Conservation (phyloP, 2,329 filamentous ascomycete species). For the Clarireedia hainanense region DNA sequence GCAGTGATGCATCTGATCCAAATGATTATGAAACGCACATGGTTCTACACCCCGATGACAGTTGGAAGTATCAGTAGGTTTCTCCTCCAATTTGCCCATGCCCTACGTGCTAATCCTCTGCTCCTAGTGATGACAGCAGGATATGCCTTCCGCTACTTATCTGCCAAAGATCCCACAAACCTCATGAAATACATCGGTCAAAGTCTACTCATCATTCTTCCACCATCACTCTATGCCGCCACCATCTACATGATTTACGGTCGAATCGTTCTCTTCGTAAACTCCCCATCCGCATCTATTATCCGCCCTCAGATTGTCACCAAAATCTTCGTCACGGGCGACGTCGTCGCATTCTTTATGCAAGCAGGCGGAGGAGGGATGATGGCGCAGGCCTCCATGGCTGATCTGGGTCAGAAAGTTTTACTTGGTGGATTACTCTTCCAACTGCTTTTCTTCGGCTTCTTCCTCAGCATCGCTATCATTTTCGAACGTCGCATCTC, state of each 20-base stretch:
- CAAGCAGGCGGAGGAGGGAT: slow-evolving; percentile 33
- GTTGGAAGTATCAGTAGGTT: background rate
- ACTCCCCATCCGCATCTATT: slow-evolving; percentile 25
- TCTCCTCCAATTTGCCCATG: background rate
- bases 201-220: slow-evolving; percentile 24
- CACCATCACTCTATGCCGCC: slow-evolving; percentile 28
- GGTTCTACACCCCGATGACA: background rate
- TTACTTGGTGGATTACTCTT: slow-evolving; percentile 40
- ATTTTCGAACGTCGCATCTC: slow-evolving; percentile 9
- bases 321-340: slow-evolving; percentile 47
- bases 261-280: slow-evolving; percentile 21
- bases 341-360: slow-evolving; percentile 44
- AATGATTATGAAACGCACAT: background rate
- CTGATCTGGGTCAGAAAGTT: slow-evolving; percentile 20
- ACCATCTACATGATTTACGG: slow-evolving; percentile 29
- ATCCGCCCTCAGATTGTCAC: slow-evolving; percentile 40
- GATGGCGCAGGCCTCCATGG: slow-evolving; percentile 8
- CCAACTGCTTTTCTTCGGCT: slow-evolving; percentile 41
- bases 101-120: background rate
- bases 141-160: slow-evolving; percentile 15
- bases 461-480: slow-evolving; percentile 33
- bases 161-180: slow-evolving; percentile 19
- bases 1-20: background rate
- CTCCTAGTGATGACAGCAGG: slow-evolving; percentile 19
- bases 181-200: slow-evolving; percentile 29